phyloP scores from a whole-genome alignment of 2,329 filamentous ascomycete genomes.

The Mollisia scopiformis region DNA sequence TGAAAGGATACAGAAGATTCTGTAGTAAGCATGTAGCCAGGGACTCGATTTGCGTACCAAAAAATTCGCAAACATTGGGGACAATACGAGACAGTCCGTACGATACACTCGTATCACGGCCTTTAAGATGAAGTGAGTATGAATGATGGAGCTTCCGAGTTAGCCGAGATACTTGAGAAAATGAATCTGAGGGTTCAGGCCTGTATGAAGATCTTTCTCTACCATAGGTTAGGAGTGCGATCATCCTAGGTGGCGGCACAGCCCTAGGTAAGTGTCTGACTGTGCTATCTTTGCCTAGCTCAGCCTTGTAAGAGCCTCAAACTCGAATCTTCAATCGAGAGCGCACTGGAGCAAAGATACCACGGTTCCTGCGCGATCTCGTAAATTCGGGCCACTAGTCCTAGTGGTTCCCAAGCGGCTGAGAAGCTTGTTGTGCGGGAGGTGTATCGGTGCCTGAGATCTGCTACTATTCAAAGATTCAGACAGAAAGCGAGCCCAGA shows the following conservation, averaged over 20 bases:
- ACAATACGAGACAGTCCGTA: background rate
- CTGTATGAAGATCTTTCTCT: too few relatives aligned
- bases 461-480: background rate
- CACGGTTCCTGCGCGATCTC: background rate
- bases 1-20: background rate
- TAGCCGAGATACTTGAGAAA: too few relatives aligned
- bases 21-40: background rate
- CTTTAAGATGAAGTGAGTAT: background rate
- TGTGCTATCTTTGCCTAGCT: background rate
- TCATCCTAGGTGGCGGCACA: too few relatives aligned
- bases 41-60: background rate
- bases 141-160: too few relatives aligned
- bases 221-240: too few relatives aligned
- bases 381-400: background rate
- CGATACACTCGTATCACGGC: background rate
- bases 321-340: background rate
- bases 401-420: background rate
- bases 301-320: background rate
- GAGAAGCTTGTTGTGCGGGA: background rate
- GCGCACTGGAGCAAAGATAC: background rate
- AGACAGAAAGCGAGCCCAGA: too few relatives aligned
- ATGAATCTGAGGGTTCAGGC: too few relatives aligned
- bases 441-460: background rate
- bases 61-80: background rate
- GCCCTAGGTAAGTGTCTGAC: too few relatives aligned